Conservation (phyloP, 2,329 filamentous ascomycete species). For the Colletotrichum higginsianum region DNA sequence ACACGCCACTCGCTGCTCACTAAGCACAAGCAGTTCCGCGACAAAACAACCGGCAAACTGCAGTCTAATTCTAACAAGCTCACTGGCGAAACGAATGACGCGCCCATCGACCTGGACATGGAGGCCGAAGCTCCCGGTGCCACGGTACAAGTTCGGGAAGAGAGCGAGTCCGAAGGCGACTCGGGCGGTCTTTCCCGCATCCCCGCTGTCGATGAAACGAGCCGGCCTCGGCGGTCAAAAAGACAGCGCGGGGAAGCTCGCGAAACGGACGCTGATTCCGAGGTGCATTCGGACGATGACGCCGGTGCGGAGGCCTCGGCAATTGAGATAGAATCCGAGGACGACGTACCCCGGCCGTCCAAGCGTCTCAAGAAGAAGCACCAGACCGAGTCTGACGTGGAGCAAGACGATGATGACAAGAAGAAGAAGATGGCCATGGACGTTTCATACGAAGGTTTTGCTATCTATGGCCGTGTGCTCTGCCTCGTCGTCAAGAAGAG, state of each 20-base stretch:
- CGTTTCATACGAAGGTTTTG: conserved; percentile 94
- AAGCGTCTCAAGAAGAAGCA: conserved; percentile 62
- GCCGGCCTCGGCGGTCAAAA: conserved; percentile 43
- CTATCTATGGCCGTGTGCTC: conserved; percentile 92
- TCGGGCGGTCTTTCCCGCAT: conserved; percentile 70
- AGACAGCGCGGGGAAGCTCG: conserved; percentile 48
- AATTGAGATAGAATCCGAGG: conserved; percentile 57
- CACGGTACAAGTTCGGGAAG: conserved; percentile 64
- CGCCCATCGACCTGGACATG: conserved; percentile 67
- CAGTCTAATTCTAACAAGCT: conserved; percentile 75
- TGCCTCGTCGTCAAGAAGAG: conserved; percentile 90
- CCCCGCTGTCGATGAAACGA: conserved; percentile 57
- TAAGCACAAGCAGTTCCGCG: conserved; percentile 84
- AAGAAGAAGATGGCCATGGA: conserved; percentile 94
- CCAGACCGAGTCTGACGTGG: conserved; percentile 46
- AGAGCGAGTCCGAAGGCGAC: conserved; percentile 71
- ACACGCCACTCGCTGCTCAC: conserved; percentile 89
- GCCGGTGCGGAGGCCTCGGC: conserved; percentile 50
- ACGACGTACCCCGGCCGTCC: conserved; percentile 56
- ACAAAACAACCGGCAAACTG: conserved; percentile 67
- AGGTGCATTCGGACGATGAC: conserved; percentile 49
- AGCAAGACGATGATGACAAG: conserved; percentile 76
- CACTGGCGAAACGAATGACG: conserved; percentile 68
- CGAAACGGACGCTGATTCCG: conserved; percentile 50
- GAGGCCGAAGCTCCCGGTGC: conserved; percentile 52